Evolutionary conservation across 441 rosid genomes (phyloP).

Genomic region (Syzygium malaccense): DNA sequence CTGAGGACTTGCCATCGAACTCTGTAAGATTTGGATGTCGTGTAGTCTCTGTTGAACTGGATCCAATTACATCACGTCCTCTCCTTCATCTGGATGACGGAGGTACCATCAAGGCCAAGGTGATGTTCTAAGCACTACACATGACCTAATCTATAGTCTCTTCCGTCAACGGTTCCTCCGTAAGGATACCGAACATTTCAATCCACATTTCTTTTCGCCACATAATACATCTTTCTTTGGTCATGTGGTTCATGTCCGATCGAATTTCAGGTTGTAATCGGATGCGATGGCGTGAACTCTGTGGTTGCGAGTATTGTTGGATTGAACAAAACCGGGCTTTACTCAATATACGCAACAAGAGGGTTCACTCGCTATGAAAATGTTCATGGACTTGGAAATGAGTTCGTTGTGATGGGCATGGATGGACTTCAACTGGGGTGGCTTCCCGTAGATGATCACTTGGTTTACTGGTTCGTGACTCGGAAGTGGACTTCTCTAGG

Average conservation of each 20-base stretch:
- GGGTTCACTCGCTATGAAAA: not conserved
- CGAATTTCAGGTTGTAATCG: not conserved
- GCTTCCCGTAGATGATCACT: not conserved
- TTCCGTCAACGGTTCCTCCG: not conserved
- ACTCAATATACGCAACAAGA: not conserved
- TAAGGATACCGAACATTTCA: not conserved
- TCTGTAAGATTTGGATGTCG: not conserved
- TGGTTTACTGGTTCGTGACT: not conserved
- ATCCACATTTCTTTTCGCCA: not conserved
- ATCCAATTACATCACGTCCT: not conserved
- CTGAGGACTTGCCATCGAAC: not conserved
- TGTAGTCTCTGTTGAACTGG: not conserved
- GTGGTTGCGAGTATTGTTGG: not conserved
- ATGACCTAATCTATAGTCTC: not conserved
- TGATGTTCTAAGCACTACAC: not conserved
- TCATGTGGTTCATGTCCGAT: not conserved
- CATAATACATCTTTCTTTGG: not conserved
- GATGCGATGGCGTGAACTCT: not conserved
- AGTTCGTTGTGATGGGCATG: not conserved
- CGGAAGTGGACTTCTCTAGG: not conserved
- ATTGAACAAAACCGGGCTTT: not conserved
- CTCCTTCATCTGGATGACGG: not conserved
- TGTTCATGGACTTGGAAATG: not conserved
- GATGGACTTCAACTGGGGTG: not conserved
- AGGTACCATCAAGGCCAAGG: slow-evolving; percentile 3